phyloP scores from a whole-genome alignment of 208 protist genomes.

The Trypanosomatidae sp. region DNA sequence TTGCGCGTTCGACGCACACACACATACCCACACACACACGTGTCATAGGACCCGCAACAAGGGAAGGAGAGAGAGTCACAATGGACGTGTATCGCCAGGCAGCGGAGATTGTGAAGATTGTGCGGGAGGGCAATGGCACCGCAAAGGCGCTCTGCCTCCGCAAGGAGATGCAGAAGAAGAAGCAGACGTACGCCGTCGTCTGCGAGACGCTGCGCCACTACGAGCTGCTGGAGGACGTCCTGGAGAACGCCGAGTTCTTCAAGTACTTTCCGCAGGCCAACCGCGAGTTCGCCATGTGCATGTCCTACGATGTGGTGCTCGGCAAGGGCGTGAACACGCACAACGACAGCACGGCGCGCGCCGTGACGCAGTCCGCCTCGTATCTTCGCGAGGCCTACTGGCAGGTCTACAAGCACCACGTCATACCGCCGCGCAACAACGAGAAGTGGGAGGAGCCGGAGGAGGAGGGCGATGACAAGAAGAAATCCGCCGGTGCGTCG shows the following conservation, averaged over 20 bases:
- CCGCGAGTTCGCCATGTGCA: slow-evolving; percentile 71
- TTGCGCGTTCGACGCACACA: too few species aligned
- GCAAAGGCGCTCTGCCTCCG: slow-evolving; percentile 89
- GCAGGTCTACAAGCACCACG: slow-evolving; percentile 77
- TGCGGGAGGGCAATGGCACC: slow-evolving; percentile 75
- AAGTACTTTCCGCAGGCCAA: slow-evolving; percentile 81
- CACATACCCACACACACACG: background rate
- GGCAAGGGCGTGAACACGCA: slow-evolving; percentile 89
- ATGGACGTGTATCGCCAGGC: slow-evolving; percentile 93
- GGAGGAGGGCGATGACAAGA: background rate
- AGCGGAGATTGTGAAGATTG: slow-evolving; percentile 68
- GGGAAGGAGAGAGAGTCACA: background rate
- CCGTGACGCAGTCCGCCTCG: slow-evolving; percentile 58
- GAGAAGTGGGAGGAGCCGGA: slow-evolving; percentile 38
- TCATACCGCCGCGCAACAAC: slow-evolving; percentile 55
- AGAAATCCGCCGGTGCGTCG: background rate
- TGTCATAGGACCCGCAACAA: too few species aligned
- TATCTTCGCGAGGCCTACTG: slow-evolving; percentile 85
- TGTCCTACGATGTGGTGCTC: slow-evolving; percentile 87
- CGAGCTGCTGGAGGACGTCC: slow-evolving; percentile 85
- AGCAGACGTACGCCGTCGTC: slow-evolving; percentile 91
- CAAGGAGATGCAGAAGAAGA: slow-evolving; percentile 94
- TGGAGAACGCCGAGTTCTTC: slow-evolving; percentile 81
- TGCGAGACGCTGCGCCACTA: slow-evolving; percentile 89
- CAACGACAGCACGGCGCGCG: slow-evolving; percentile 78